Conservation (phyloP, 2,329 filamentous ascomycete species). For the Endothia cerciana region DNA sequence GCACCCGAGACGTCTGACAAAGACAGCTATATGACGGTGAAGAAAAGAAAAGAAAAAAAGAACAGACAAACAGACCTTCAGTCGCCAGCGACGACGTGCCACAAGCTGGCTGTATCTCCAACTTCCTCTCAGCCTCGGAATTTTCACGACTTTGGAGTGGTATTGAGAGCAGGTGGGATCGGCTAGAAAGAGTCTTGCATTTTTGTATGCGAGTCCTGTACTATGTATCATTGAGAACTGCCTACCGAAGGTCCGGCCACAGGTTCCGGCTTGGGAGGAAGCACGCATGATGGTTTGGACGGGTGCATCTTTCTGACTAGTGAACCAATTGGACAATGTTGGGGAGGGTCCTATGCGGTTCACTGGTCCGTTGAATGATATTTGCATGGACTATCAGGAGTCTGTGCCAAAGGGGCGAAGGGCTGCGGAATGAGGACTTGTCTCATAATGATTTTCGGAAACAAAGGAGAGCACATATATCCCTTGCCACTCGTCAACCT, state of each 20-base stretch:
- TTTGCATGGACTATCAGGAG: conserved; percentile 13
- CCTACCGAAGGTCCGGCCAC: neutral
- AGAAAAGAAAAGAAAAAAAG: neutral
- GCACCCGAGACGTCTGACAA: neutral
- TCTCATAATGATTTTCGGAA: conserved; percentile 29
- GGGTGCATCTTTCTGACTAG: neutral
- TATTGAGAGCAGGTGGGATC: conserved; percentile 10
- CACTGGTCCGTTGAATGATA: neutral
- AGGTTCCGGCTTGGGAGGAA: conserved; percentile 2
- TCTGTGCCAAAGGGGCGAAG: neutral
- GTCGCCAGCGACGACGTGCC: neutral
- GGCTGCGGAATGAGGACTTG: conserved; percentile 16
- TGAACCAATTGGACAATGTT: neutral
- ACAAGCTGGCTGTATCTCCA: neutral
- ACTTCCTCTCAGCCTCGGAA: conserved; percentile 12
- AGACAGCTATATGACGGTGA: neutral
- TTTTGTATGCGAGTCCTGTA: conserved; percentile 25
- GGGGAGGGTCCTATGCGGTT: neutral
- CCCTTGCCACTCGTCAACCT: conserved; percentile 24
- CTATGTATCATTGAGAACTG: conserved; percentile 9
- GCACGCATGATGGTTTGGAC: conserved; percentile 6
- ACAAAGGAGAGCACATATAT: conserved; percentile 30
- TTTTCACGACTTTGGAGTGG: conserved; percentile 21
- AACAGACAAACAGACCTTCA: neutral
- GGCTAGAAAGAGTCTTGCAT: conserved; percentile 10